Conservation (phyloP, 257 asterid species). For the Echium plantagineum region DNA sequence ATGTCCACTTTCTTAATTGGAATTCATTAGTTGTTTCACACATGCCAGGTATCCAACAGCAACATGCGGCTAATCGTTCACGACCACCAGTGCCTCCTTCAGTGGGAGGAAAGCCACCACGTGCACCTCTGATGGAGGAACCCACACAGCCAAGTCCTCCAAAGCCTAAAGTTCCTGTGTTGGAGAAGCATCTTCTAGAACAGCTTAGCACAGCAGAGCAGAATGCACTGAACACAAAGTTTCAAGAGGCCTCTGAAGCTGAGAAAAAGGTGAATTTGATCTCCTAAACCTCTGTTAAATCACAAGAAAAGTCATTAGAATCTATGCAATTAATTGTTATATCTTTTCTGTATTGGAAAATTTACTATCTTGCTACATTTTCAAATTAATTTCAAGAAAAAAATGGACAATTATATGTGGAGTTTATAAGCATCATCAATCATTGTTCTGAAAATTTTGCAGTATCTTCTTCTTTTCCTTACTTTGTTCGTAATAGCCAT, state of each 20-base stretch:
- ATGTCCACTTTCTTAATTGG: neutral
- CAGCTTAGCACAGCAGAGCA: conserved; percentile 96
- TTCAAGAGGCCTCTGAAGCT: conserved; percentile 87
- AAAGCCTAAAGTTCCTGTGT: conserved; percentile 74
- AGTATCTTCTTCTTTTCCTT: too few relatives aligned
- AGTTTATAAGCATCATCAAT: too few relatives aligned
- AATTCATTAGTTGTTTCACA: conserved; percentile 9
- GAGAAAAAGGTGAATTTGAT: conserved; percentile 78
- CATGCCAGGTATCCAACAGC: conserved; percentile 51
- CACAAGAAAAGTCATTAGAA: too few relatives aligned
- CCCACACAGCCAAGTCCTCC: conserved; percentile 41
- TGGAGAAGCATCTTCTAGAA: conserved; percentile 81
- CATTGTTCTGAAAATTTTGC: too few relatives aligned
- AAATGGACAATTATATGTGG: too few relatives aligned
- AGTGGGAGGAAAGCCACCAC: conserved; percentile 79
- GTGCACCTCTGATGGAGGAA: conserved; percentile 72
- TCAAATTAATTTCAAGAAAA: too few relatives aligned
- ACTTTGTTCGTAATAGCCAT: too few relatives aligned
- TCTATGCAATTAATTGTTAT: too few relatives aligned
- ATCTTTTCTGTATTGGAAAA: too few relatives aligned
- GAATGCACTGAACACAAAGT: conserved; percentile 52
- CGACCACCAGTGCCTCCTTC: conserved; percentile 25
- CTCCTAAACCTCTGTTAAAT: too few relatives aligned
- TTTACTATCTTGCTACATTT: too few relatives aligned
- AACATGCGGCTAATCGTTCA: conserved; percentile 37